Conservation (phyloP, 768 basidiomycete species). For the Collybiopsis luxurians region DNA sequence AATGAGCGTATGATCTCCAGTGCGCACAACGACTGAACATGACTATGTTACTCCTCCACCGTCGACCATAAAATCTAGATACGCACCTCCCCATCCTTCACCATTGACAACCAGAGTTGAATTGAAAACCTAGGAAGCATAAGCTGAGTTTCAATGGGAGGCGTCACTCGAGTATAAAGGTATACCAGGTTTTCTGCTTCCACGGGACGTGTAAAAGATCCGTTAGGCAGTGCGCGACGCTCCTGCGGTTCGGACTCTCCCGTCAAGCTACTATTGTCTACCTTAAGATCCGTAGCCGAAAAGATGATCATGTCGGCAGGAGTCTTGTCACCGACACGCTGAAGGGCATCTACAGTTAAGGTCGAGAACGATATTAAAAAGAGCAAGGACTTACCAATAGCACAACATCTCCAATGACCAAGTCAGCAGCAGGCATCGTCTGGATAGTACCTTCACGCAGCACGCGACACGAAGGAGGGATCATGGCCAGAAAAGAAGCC, state of each 20-base stretch:
- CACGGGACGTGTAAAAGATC: slow-evolving; percentile 45
- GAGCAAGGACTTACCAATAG: slow-evolving; percentile 42
- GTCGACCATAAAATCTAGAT: neutral
- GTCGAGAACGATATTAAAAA: neutral
- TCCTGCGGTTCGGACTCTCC: slow-evolving; percentile 74
- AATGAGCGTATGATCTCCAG: slow-evolving; percentile 65
- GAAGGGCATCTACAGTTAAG: slow-evolving; percentile 7
- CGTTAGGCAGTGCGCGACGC: slow-evolving; percentile 44
- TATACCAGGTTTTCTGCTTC: slow-evolving; percentile 65
- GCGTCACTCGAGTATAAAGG: neutral
- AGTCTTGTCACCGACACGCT: slow-evolving; percentile 71
- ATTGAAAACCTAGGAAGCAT: slow-evolving; percentile 53
- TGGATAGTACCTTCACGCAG: slow-evolving; percentile 55
- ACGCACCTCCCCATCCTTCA: slow-evolving; percentile 67
- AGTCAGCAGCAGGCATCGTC: slow-evolving; percentile 55
- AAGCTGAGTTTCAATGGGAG: slow-evolving; percentile 1
- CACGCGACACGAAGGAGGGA: slow-evolving; percentile 65
- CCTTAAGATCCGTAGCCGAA: slow-evolving; percentile 59
- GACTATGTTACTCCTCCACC: slow-evolving; percentile 1
- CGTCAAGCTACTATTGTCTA: slow-evolving; percentile 70
- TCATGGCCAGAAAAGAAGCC: slow-evolving; percentile 72
- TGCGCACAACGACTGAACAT: slow-evolving; percentile 55
- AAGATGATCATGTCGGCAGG: slow-evolving; percentile 66
- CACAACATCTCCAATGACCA: slow-evolving; percentile 68
- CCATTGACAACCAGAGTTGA: slow-evolving; percentile 68